Conservation (phyloP, 139 green algal genomes). For the Chlamydomonas incerta region DNA sequence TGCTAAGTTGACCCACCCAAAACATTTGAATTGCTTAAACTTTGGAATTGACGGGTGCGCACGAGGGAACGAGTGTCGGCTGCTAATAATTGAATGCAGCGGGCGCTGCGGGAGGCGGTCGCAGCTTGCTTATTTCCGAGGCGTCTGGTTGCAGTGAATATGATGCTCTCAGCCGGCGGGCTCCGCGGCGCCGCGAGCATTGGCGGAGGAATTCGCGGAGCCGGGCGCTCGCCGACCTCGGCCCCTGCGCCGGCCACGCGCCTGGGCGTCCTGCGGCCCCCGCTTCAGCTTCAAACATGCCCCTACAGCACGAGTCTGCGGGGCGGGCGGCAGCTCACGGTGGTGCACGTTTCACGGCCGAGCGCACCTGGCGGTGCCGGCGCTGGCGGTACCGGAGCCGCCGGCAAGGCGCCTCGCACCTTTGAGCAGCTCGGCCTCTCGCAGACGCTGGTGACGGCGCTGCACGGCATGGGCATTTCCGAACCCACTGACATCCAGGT, state of each 20-base stretch:
- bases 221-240: no score
- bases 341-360: constrained; percentile 28
- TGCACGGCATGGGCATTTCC: constrained; percentile 69
- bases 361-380: background rate
- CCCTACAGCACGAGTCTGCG: background rate
- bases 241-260: no score
- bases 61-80: no score
- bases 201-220: background rate
- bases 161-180: background rate
- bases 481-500: constrained; percentile 92
- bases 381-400: background rate
- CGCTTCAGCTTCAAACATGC: background rate
- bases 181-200: background rate
- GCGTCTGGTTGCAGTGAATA: background rate
- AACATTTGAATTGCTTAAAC: no score
- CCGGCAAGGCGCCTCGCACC: background rate
- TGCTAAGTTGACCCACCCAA: no score
- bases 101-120: constrained; percentile 11
- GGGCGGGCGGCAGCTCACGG: constrained; percentile 14
- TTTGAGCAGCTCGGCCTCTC: constrained; percentile 70
- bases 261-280: background rate
- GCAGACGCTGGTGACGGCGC: constrained; percentile 58
- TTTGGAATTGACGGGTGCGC: no score
- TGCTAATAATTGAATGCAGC: background rate
- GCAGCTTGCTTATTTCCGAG: background rate